phyloP scores from a whole-genome alignment of 495 filamentous ascomycete species.

The Umbilicaria muhlenbergii region DNA sequence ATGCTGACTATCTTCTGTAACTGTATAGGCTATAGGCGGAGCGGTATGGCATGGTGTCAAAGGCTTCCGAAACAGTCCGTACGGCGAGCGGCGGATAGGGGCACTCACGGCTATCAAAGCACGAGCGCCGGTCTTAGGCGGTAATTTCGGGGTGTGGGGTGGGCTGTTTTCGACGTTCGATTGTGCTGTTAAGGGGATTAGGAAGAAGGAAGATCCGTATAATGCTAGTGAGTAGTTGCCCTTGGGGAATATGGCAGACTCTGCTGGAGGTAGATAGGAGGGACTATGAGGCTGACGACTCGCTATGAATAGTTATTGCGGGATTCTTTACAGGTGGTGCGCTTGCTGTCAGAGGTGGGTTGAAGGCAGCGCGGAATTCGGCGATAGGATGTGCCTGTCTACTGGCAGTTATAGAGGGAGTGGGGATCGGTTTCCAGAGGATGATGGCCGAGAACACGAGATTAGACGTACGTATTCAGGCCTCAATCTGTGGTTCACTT shows the following conservation, averaged over 20 bases:
- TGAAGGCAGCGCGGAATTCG: constrained; percentile 76
- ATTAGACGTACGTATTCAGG: constrained; percentile 45
- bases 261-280: neutral
- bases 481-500: neutral
- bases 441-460: constrained; percentile 89
- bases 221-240: constrained; percentile 66
- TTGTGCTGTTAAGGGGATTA: constrained; percentile 89
- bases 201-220: constrained; percentile 95
- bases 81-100: constrained; percentile 90
- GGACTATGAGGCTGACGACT: neutral
- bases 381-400: constrained; percentile 92
- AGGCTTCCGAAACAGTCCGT: constrained; percentile 76
- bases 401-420: constrained; percentile 91
- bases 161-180: constrained; percentile 89
- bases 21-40: constrained; percentile 57
- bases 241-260: neutral
- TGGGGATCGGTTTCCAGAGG: constrained; percentile 91
- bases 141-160: constrained; percentile 97
- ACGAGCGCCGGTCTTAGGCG: constrained; percentile 84
- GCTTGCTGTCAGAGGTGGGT: constrained; percentile 77
- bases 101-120: constrained; percentile 95
- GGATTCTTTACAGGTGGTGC: constrained; percentile 95
- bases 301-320: constrained; percentile 44
- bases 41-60: constrained; percentile 97
- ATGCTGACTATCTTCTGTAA: neutral